phyloP scores from a whole-genome alignment of 306 rosid species.

The Canavalia gladiata region DNA sequence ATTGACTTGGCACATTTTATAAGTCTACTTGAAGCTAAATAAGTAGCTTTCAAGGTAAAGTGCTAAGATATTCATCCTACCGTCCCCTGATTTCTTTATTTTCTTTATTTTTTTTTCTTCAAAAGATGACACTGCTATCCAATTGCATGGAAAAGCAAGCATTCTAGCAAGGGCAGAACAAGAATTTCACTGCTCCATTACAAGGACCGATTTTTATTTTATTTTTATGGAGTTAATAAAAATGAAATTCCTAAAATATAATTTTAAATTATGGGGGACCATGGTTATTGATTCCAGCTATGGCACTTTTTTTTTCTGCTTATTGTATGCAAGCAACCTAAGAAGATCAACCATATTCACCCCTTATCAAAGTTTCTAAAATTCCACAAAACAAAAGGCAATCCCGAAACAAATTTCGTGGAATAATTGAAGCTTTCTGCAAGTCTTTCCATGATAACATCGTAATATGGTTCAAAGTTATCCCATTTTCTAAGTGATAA shows the following conservation, averaged over 20 bases:
- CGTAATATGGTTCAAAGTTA: background rate
- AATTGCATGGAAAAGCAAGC: background rate
- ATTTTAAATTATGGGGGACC: background rate
- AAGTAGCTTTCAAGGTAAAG: conserved; percentile 12
- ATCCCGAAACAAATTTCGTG: background rate
- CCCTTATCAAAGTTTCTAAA: background rate
- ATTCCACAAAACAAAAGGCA: background rate
- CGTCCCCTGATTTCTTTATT: conserved; percentile 9
- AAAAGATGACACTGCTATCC: conserved; percentile 4
- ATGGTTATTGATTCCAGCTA: background rate
- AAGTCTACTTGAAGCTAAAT: conserved; percentile 23
- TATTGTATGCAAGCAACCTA: no score
- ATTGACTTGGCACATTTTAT: background rate
- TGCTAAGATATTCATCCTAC: background rate
- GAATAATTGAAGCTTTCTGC: background rate
- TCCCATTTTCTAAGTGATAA: background rate
- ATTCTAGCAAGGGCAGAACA: background rate
- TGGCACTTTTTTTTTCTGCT: background rate
- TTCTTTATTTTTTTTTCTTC: background rate
- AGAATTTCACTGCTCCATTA: conserved; percentile 9
- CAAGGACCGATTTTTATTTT: background rate
- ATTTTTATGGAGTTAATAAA: background rate
- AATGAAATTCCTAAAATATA: background rate
- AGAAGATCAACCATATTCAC: background rate
- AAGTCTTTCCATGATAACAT: background rate